Base-by-base conservation (phyloP, 331 rosid species). In the Spiraea crenata region DNA sequence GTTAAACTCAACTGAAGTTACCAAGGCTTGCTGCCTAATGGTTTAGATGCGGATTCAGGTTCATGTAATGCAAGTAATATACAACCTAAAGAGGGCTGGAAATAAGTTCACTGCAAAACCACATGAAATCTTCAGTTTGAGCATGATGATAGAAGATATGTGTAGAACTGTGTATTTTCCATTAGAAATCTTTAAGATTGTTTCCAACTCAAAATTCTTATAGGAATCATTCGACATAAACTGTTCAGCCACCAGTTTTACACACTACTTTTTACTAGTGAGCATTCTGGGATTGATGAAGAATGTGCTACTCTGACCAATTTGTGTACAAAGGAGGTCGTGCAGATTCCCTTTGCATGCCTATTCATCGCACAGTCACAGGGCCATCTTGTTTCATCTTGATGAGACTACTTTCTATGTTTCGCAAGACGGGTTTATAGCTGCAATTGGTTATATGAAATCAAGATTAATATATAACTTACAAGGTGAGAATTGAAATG, bases 381-480 rank as follows among this genome's bases (percentile, higher is more conserved):
- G 83, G 77, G 45, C 85, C 88, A 46, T 89, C 97, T 80, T 86
- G 95, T 90, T 91, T 89, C 95, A 93, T 80, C 79, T 87, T 87
- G 70, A 87, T 71, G 59, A 93, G 92, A 63, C 56, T 80, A 63
- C 76, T 89, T 79, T 93, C 97, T 52, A 91, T 89, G 75, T 91
- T 89, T 77, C 97, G 87, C 57, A 93, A 77, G 55, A 93, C 95
- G 1, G 99, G 96, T 83, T 75, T 88, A 73, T 89, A 87, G 75
- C 97, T 93, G 90, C 84, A 77, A 74, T 3, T 70, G 57, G 20
- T 38, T 56, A 41, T 47, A 75, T 68, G 19, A 62, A 55, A 74
- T 70, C 48, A 72, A 44, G 9, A 65, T 67, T 49, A 13, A 51
- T 12, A 70, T 4, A 45, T 11, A 75, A 72, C 9, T 8, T 31